Conservation (phyloP, 2,329 filamentous ascomycete genomes). For the Dactylella cylindrospora region DNA sequence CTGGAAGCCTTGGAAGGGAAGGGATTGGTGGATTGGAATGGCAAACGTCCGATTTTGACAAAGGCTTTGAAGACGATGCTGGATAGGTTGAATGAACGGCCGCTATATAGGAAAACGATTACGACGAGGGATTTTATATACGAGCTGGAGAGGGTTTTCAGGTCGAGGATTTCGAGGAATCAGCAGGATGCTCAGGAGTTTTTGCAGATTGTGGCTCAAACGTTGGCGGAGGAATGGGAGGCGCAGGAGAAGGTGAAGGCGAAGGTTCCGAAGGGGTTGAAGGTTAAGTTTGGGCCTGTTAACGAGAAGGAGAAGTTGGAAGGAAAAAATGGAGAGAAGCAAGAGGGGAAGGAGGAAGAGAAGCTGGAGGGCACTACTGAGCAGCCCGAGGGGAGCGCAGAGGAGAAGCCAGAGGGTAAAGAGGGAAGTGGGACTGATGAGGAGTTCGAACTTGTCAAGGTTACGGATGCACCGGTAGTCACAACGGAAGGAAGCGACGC, state of each 20-base stretch:
- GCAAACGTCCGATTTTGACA: conserved; percentile 71
- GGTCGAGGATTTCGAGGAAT: conserved; percentile 84
- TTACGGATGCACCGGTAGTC: conserved; percentile 11
- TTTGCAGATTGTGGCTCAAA: conserved; percentile 86
- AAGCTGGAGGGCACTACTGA: conserved; percentile 4
- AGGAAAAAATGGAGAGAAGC: conserved; percentile 3
- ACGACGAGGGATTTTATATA: conserved; percentile 81
- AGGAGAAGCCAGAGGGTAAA: background rate
- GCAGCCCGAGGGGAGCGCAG: background rate
- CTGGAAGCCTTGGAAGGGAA: conserved; percentile 18
- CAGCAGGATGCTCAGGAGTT: conserved; percentile 99
- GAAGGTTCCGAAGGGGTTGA: conserved; percentile 21
- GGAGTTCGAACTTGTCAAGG: conserved; percentile 24
- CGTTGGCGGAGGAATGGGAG: conserved; percentile 90
- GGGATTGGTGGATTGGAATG: conserved; percentile 21
- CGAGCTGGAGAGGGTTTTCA: conserved; percentile 81
- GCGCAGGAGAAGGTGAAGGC: conserved; percentile 55
- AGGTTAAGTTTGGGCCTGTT: conserved; percentile 6
- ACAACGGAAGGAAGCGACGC: conserved; percentile 2
- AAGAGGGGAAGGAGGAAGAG: conserved; percentile 1
- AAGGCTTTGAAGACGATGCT: conserved; percentile 87
- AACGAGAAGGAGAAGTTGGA: conserved; percentile 5
- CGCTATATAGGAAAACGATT: conserved; percentile 90
- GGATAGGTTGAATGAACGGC: conserved; percentile 85
- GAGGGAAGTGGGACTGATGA: conserved; percentile 46